Base-by-base conservation (phyloP, 805 yeast species). In the Torulaspora maleeae region DNA sequence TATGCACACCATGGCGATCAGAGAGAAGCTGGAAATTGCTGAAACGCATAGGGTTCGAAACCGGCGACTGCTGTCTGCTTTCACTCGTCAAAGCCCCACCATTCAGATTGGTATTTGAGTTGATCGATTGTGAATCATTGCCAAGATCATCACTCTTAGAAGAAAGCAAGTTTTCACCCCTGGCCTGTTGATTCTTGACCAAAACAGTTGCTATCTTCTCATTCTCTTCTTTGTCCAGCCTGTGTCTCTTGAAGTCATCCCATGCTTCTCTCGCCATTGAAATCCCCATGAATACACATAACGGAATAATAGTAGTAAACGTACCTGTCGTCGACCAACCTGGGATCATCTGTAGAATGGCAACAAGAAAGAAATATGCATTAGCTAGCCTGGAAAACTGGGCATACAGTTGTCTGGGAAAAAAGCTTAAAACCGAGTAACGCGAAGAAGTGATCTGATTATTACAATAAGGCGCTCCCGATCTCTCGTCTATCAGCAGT, bases 261-360 rank as follows among this genome's bases (percentile, higher is more conserved):
- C 75, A 90, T 0, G 95, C 99, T 68, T 93, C 99, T 54, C 98
- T 77, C 7, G 83, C 77, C 67, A 91, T 89, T 0, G 98, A 87
- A 22, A 93, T 86, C 6, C 87, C 73, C 68, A 93, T 86, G 64
- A 93, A 93, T 5, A 93, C 76, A 64, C 82, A 69, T 46, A 93
- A 72, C 1, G 99, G 98, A 33, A 90, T 75, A 55, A 93, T 91
- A 1, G 99, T 93, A 3, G 98, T 93, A 61, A 80, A 88, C 10
- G 89, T 84, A 48, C 98, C 99, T 0, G 99, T 93, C 5, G 99
- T 88, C 1, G 96, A 87, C 97, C 96, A 93, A 2, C 89, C 79
- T 0, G 99, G 98, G 38, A 93, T 83, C 90, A 91, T 82, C 63
- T 93, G 99, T 72, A 93, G 71, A 50, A 93, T 84, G 2, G 98